Percentiles rank a stretch among this genome's conserved stretches.
These are phyloP conservation scores for Arthroderma uncinatum DNA, from an alignment of 2,329 filamentous ascomycete species.

Conservation along the genomic window DNA sequence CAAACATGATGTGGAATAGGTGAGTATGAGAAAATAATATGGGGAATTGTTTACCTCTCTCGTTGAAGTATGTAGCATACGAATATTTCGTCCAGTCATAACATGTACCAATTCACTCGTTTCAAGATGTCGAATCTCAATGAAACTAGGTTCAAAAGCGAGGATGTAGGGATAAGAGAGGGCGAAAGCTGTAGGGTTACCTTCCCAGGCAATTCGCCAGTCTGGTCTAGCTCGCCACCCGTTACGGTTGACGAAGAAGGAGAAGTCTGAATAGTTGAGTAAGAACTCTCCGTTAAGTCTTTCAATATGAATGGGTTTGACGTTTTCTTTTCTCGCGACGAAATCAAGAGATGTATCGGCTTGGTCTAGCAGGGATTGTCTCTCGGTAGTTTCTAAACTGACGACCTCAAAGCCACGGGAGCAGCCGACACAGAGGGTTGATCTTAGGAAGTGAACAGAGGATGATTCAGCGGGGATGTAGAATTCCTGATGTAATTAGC, in stretches of 20 bases:
- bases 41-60: slow-evolving; percentile 63
- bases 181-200: slow-evolving; percentile 80
- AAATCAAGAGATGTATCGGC: slow-evolving; percentile 97
- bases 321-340: slow-evolving; percentile 83
- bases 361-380: slow-evolving; percentile 90
- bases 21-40: not conserved
- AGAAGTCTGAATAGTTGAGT: slow-evolving; percentile 96
- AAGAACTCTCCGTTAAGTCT: slow-evolving; percentile 93
- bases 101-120: slow-evolving; percentile 85
- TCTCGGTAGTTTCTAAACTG: slow-evolving; percentile 91
- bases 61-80: slow-evolving; percentile 94
- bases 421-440: slow-evolving; percentile 92
- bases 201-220: slow-evolving; percentile 97
- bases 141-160: slow-evolving; percentile 94
- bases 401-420: slow-evolving; percentile 95
- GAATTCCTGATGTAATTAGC: slow-evolving; percentile 53
- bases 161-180: slow-evolving; percentile 94
- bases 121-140: slow-evolving; percentile 92
- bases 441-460: slow-evolving; percentile 93
- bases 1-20: not conserved
- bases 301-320: slow-evolving; percentile 93
- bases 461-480: slow-evolving; percentile 98
- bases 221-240: slow-evolving; percentile 93
- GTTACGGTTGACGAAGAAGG: slow-evolving; percentile 97
- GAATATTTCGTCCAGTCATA: slow-evolving; percentile 88